phyloP scores from a whole-genome alignment of 2,329 filamentous ascomycete genomes.

The Laburnicola sp. region DNA sequence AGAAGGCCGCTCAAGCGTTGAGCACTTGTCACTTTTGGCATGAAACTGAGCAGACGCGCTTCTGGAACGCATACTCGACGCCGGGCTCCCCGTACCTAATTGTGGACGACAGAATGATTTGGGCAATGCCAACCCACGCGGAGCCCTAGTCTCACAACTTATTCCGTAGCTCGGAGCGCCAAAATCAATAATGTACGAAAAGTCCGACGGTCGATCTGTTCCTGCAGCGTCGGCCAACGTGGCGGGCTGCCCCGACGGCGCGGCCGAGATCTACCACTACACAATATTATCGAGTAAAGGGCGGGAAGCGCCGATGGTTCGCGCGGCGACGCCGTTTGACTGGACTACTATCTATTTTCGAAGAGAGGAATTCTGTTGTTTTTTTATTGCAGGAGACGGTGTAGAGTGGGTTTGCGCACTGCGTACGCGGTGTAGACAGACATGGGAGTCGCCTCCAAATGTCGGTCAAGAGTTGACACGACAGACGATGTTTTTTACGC shows the following conservation, averaged over 20 bases:
- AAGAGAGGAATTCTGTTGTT: background rate
- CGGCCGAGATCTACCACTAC: background rate
- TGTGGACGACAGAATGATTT: no score
- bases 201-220: background rate
- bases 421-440: no score
- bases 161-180: no score
- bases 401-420: background rate
- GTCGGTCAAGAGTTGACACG: slow-evolving; percentile 16
- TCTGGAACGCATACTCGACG: no score
- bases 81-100: no score
- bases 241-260: background rate
- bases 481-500: slow-evolving; percentile 2
- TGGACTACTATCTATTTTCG: no score
- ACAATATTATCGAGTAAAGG: background rate
- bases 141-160: no score
- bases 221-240: background rate
- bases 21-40: no score
- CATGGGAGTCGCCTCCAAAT: background rate
- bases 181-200: background rate
- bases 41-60: no score
- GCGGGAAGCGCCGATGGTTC: background rate
- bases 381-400: background rate
- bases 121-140: background rate
- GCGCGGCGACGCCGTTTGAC: no score
- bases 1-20: no score